Base-by-base conservation (phyloP, 2,329 filamentous ascomycete genomes). In the Phialocephala sp. region DNA sequence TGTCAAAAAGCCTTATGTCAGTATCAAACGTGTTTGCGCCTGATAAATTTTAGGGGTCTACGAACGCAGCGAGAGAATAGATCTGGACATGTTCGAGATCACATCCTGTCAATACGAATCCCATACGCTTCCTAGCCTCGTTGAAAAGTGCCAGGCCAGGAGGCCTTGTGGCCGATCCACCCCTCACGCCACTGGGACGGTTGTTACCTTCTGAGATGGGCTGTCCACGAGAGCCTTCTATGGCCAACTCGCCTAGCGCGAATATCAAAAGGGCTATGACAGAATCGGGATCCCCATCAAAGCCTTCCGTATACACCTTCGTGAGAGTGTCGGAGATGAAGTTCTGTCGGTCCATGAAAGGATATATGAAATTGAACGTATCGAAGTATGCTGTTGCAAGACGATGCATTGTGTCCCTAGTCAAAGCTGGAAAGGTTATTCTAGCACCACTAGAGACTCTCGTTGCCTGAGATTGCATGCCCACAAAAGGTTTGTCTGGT, bases 141-240 rank as follows among this genome's bases (percentile, higher is more conserved):
- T 89, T 89, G 76, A 89, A 89, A 41, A 87, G 80, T 0, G 80
- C 80, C 2, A 89, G 73, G 0, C 87, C 87, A 0, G 87, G 87
- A 1, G 86, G 86, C 20, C 77, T 78, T 15, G 80, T 77, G 2
- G 75, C 70, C 1, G 81, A 80, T 0, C 85, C 84, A 14, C 85
- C 85, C 47, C 82, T 81, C 27, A 87, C 77, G 2, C 85, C 85
- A 70, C 85, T 85, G 1, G 79, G 74, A 1, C 79, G 79, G 14
- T 81, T 80, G 45, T 83, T 79, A 60, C 80, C 76, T 6, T 76
- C 72, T 56, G 78, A 77, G 47, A 85, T 76, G 2, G 85, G 81
- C 18, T 76, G 73, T 15, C 83, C 84, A 36, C 80, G 79, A 4
- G 79, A 76, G 8, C 82, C 83, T 50, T 84, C 82, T n/a, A 85